These are phyloP conservation scores for Pyrus betulifolia DNA, from an alignment of 306 rosid species.

Conservation along the genomic window DNA sequence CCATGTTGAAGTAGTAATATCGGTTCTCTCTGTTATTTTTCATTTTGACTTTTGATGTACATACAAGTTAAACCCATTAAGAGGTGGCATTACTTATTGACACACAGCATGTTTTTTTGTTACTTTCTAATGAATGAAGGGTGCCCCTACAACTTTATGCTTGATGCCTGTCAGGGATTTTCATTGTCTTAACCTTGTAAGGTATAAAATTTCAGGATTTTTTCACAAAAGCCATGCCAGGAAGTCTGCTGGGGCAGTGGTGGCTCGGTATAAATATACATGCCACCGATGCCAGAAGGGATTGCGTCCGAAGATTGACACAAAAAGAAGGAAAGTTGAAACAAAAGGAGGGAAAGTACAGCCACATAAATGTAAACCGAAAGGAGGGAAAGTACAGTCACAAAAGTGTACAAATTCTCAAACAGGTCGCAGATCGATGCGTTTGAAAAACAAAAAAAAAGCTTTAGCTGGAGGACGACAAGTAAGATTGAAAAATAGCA, in stretches of 20 bases:
- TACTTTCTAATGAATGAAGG: neutral
- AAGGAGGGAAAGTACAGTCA: slow-evolving; percentile 35
- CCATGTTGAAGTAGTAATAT: neutral
- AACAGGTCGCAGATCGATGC: slow-evolving; percentile 36
- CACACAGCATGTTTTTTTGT: neutral
- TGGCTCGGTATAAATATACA: slow-evolving; percentile 41
- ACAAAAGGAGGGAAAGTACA: slow-evolving; percentile 32
- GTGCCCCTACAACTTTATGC: neutral
- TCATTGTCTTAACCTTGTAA: neutral
- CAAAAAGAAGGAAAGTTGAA: slow-evolving; percentile 36
- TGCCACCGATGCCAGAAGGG: slow-evolving; percentile 69
- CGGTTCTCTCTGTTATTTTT: neutral
- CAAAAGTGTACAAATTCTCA: slow-evolving; percentile 35
- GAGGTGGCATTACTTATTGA: neutral
- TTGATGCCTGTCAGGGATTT: slow-evolving; percentile 2
- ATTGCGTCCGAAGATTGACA: slow-evolving; percentile 28
- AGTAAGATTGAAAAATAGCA: slow-evolving; percentile 35
- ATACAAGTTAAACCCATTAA: neutral
- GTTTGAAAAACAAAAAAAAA: slow-evolving; percentile 44
- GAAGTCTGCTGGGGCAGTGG: slow-evolving; percentile 46
- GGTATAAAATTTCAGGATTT: slow-evolving; percentile 46
- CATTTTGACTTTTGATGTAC: neutral
- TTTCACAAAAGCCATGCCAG: slow-evolving; percentile 86
- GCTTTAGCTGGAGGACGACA: slow-evolving; percentile 38
- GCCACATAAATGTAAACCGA: slow-evolving; percentile 27